phyloP scores from a whole-genome alignment of 495 filamentous ascomycete genomes.

The Penicillium bialowiezense region DNA sequence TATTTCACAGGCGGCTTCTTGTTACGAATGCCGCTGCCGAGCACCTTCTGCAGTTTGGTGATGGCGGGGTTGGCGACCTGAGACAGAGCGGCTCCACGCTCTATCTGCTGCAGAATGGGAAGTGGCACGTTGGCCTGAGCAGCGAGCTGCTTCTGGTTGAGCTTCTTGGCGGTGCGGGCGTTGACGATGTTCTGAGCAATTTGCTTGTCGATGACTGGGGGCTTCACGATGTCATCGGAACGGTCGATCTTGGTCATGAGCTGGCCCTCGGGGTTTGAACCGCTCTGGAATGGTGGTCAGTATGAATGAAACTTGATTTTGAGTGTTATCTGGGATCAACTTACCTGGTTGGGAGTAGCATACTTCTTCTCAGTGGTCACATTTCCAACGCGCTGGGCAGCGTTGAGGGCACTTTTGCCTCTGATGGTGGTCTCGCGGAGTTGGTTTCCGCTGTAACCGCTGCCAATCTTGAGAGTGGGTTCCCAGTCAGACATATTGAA shows the following conservation, averaged over 20 bases:
- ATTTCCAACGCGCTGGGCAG: slow-evolving; percentile 75
- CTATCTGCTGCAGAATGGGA: no score
- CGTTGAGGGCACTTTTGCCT: slow-evolving; percentile 85
- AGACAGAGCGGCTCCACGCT: no score
- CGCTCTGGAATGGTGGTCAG: no score
- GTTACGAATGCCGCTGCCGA: no score
- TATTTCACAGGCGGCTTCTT: no score
- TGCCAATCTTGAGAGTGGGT: slow-evolving; percentile 87
- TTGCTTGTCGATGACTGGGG: slow-evolving; percentile 76
- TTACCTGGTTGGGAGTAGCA: slow-evolving; percentile 69
- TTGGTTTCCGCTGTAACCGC: slow-evolving; percentile 58
- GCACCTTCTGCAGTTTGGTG: no score
- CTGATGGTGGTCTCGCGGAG: slow-evolving; percentile 79
- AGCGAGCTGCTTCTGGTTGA: slow-evolving; percentile 96
- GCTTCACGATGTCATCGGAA: slow-evolving; percentile 94
- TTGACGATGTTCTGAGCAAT: slow-evolving; percentile 82
- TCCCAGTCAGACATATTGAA: slow-evolving; percentile 72
- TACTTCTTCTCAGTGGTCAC: slow-evolving; percentile 95
- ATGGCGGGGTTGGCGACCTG: no score
- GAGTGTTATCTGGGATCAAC: slow-evolving; percentile 42
- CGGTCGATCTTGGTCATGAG: slow-evolving; percentile 98
- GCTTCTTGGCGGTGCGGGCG: slow-evolving; percentile 67
- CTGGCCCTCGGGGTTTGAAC: slow-evolving; percentile 90
- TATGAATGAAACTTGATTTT: background rate
- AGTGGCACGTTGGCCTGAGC: background rate